phyloP scores from a whole-genome alignment of 2,329 filamentous ascomycete species.

The Microsporum audouinii region DNA sequence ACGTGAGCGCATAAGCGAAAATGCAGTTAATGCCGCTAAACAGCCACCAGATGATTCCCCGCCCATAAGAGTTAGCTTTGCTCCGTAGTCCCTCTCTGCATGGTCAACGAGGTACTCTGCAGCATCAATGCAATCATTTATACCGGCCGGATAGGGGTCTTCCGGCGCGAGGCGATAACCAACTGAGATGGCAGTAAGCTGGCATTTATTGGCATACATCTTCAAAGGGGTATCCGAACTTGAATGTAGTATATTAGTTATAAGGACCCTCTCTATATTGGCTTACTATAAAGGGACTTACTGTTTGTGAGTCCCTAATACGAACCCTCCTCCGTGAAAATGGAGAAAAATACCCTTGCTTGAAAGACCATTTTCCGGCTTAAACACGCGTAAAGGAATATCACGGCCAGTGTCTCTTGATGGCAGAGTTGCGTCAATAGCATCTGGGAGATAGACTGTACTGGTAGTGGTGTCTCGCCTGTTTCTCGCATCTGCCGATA shows the following conservation, averaged over 20 bases:
- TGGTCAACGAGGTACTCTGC: conserved; percentile 44
- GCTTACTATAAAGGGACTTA: conserved; percentile 16
- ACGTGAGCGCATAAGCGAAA: conserved; percentile 34
- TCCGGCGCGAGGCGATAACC: conserved; percentile 52
- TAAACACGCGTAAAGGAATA: conserved; percentile 44
- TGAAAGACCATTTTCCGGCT: conserved; percentile 35
- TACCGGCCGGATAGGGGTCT: conserved; percentile 44
- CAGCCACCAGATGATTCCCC: conserved; percentile 45
- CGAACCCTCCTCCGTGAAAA: conserved; percentile 44
- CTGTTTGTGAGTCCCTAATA: conserved; percentile 23
- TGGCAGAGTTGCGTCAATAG: conserved; percentile 39
- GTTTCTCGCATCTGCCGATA: conserved; percentile 45
- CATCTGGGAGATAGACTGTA: conserved; percentile 36
- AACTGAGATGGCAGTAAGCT: conserved; percentile 43
- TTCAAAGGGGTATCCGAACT: conserved; percentile 41
- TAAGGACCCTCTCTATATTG: not conserved
- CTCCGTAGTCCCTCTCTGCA: conserved; percentile 33
- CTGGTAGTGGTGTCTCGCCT: conserved; percentile 43
- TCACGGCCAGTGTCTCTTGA: conserved; percentile 41
- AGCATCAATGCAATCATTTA: conserved; percentile 48
- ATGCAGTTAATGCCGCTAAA: conserved; percentile 36
- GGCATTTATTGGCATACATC: conserved; percentile 39
- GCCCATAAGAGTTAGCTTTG: conserved; percentile 34
- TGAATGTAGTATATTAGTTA: not conserved
- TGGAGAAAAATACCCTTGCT: conserved; percentile 40